Base-by-base conservation (phyloP, 1,284 basidiomycete genomes). In the Malassezia dermatis region DNA sequence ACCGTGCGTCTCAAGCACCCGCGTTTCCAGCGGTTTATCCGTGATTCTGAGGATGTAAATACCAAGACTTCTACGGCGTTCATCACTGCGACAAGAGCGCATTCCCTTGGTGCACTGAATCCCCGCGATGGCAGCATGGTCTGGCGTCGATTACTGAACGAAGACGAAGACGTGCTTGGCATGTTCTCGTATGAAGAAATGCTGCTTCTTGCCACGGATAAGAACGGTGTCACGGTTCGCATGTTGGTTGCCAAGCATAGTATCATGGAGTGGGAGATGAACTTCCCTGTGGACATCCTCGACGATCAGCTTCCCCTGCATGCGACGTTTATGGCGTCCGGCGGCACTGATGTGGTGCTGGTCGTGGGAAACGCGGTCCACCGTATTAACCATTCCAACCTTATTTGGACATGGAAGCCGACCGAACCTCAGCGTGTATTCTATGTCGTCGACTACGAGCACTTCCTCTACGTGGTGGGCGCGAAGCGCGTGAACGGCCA, bases 81-180 rank as follows among this genome's bases (percentile, higher is more conserved):
- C 26, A 71, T 91, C 45, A 80, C 82, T 3, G 82, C 84, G 1
- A 90, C 88, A 0, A 77, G 79, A 41, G 84, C 80, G 65, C 90
- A 89, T 75, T 83, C 89, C 0, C 75, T 94, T 13, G 87, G 85
- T 4, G 86, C 83, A 0, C 62, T 94, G 54, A 81, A 86, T 67
- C 81, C 82, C 1, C 78, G 80, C 13, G 81, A 84, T 65, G 89
- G 89, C 1, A 80, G 79, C 51, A 76, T 91, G 66, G 88, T 80
- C 21, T 95, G 90, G 90, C 81, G 90, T 71, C 82, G 86, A 71
- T 71, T 84, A 48, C 83, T 85, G 61, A 83, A 85, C 30, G 70
- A 79, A 5, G 77, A 80, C 26, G 87, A 93, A 62, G 78, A 78
- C 17, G 80, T 90, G 51, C 13, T 43, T 6, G 42, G 51, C 17